Evolutionary conservation across 345 rosid species (phyloP), one percentile per base, ranked within the genome.

Genomic region (Luvunga scandens): DNA sequence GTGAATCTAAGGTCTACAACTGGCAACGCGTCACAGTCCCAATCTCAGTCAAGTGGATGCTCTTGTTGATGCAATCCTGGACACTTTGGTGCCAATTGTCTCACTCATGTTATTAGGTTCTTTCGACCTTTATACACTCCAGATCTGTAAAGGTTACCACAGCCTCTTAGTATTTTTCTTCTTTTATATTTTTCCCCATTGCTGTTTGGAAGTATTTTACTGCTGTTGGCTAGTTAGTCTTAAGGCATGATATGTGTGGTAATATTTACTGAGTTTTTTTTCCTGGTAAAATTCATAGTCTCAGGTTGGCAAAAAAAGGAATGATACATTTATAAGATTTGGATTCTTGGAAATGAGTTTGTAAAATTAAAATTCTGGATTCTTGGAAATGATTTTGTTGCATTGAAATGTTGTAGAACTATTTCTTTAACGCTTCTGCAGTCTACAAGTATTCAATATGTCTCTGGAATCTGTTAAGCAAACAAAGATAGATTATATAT

Each of bases 1-100:
- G 98, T 93, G 50, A 93, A 93, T 84, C 94, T 93, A 57, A 91
- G 86, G 87, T 90, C 98, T 31, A 81, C 90, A 67, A 86, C 91
- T 73, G 72, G 92, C 50, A 91, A 89, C 73, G 82, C 91, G 30
- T 88, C 98, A 66, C 86, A 81, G 81, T 80, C 92, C 21, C 94
- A 89, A 76, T 89, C 84, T 75, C 93, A 93, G 74, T 77, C 97
- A 2, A 92, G 94, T 82, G 95, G 98, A 72, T 94, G 97, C 80
- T 82, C 95, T 31, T 92, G 97, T 80, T 92, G 87, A 82, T 82
- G 56, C 39, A 39, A 34, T 62, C 55, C 65, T 4, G 42, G 30
- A 75, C 70, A 5, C 63, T 28, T 42, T 63, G 57, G 56, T 60
- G 21, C 25, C 60, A 25, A 6, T 42, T 21, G 28, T 62, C 77